These are phyloP conservation scores for Chamaecrista fasciculata DNA, from an alignment of 306 rosid genomes.

Conservation along the genomic window DNA sequence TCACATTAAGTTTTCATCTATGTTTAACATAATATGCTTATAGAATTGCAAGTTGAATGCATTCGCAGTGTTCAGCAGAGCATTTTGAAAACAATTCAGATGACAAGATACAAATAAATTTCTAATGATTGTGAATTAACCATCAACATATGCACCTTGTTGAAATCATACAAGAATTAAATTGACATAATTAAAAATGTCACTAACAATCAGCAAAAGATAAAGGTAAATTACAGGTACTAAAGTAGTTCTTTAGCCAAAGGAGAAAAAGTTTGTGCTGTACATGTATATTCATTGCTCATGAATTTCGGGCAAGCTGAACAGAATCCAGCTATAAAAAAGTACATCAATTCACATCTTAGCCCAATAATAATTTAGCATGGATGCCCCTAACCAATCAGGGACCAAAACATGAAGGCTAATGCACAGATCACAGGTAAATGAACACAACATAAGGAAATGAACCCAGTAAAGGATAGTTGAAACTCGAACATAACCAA, in stretches of 20 bases:
- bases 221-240: not conserved
- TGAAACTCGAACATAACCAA: not conserved
- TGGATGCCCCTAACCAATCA: not conserved
- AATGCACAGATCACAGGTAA: not conserved
- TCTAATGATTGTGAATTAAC: not conserved
- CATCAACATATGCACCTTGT: not conserved
- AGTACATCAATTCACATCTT: not conserved
- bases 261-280: not conserved
- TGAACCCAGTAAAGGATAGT: not conserved
- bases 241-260: not conserved
- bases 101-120: too few relatives aligned
- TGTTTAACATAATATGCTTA: conserved; percentile 5
- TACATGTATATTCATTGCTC: not conserved
- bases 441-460: not conserved
- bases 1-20: not conserved
- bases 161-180: not conserved
- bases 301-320: not conserved
- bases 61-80: not conserved
- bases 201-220: not conserved
- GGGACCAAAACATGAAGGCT: not conserved
- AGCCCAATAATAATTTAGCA: not conserved
- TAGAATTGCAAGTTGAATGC: not conserved
- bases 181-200: not conserved
- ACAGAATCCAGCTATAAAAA: not conserved
- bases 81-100: too few relatives aligned